Conservation (phyloP, 2,329 filamentous ascomycete species). For the Fusarium robinianum region DNA sequence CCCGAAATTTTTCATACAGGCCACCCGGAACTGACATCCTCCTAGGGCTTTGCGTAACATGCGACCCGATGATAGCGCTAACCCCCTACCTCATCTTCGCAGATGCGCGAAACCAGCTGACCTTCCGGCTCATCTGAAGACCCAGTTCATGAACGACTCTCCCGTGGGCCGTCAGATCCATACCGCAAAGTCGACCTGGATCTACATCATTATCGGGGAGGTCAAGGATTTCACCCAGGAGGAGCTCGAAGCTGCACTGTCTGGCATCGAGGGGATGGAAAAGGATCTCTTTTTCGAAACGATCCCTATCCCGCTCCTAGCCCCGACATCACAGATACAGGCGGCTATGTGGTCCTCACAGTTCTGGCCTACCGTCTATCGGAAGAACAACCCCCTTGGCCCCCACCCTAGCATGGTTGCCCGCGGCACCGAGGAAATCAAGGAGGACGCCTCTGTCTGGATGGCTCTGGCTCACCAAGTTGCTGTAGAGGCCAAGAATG, state of each 20-base stretch:
- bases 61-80: constrained; percentile 63
- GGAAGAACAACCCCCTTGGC: constrained; percentile 84
- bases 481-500: constrained; percentile 60
- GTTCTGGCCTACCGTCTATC: constrained; percentile 86
- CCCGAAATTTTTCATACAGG: background rate
- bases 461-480: constrained; percentile 69
- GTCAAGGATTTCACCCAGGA: constrained; percentile 57
- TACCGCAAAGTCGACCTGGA: constrained; percentile 63
- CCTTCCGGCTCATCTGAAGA: constrained; percentile 68
- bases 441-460: constrained; percentile 65
- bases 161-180: constrained; percentile 59
- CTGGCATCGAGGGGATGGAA: constrained; percentile 55
- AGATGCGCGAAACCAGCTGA: constrained; percentile 74
- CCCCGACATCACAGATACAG: constrained; percentile 76
- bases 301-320: constrained; percentile 71
- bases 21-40: constrained; percentile 20
- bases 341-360: constrained; percentile 73
- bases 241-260: constrained; percentile 55
- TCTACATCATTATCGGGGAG: constrained; percentile 61
- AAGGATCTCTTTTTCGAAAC: constrained; percentile 61
- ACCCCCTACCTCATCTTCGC: constrained; percentile 72
- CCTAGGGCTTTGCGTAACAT: constrained; percentile 59
- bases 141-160: constrained; percentile 63
- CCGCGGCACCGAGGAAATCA: constrained; percentile 71
- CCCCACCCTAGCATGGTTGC: constrained; percentile 77